Evolutionary conservation across 495 filamentous ascomycete genomes (phyloP), one percentile per base, ranked within the genome.

Genomic region (Penicillium subrubescens): DNA sequence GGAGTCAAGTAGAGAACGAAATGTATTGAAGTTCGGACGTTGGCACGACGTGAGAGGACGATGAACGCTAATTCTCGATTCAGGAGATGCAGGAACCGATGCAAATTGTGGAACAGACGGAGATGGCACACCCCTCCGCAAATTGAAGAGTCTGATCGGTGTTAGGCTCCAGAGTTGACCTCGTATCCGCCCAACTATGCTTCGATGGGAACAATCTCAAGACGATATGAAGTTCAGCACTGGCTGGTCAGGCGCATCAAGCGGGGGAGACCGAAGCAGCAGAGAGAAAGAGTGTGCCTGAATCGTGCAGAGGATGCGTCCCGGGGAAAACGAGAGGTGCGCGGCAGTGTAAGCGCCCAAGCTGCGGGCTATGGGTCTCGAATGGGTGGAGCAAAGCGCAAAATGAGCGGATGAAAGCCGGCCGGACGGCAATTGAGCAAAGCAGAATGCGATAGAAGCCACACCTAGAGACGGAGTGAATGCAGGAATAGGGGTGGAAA

Each of bases 291-390:
- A 55, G 41, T 8, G 21, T 37, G 31, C 53, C 33, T 39, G 31
- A 37, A 34, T n/a, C 60, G 57, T 59, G 37, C 43, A 59, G 44
- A 66, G 34, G 51, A 44, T 44, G 54, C 53, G 59, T 29, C 44
- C 25, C 27, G 29, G 59, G 44, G 59, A 66, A 59, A 67, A 69
- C 59, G 63, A 63, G 37, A 43, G 39, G 61, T 61, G 63, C 63
- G 63, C 63, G 67, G 72, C 66, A 62, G 61, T 17, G 65, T 69
- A 72, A 67, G 61, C 63, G 68, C 63, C 63, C 62, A 50, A 61
- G 61, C 51, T 62, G 56, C 60, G 27, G 56, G 52, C 44, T 41
- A 59, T 29, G 43, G 43, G 52, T 31, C 51, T 53, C 53, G 54
- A 61, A 60, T 55, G 46, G 50, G 25, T 27, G 29, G 55, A 61